phyloP scores from a whole-genome alignment of 805 yeast genomes.

The Pichia cabralensis region DNA sequence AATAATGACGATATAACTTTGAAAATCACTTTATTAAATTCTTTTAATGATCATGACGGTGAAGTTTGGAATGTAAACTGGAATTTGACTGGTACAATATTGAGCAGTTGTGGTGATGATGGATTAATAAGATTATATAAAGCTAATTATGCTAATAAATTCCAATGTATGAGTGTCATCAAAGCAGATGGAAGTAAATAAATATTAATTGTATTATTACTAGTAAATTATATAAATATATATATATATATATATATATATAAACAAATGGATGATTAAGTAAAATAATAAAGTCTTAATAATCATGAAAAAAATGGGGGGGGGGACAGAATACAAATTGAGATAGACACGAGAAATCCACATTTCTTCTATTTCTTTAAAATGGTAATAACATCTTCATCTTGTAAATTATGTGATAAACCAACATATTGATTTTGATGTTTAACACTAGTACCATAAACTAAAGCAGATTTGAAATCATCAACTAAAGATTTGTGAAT shows the following conservation, averaged over 20 bases:
- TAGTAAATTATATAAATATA: too few species aligned
- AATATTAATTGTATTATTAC: background rate
- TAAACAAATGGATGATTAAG: background rate
- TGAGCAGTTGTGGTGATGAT: slow-evolving; percentile 93
- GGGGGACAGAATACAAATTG: too few species aligned
- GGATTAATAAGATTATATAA: slow-evolving; percentile 91
- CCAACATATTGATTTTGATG: slow-evolving; percentile 98
- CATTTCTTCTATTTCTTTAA: slow-evolving; percentile 52
- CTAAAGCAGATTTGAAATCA: slow-evolving; percentile 88
- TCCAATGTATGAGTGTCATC: slow-evolving; percentile 84
- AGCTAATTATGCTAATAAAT: slow-evolving; percentile 72
- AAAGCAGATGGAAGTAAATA: slow-evolving; percentile 35
- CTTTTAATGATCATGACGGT: slow-evolving; percentile 26
- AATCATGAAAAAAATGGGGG: too few species aligned
- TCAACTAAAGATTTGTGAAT: slow-evolving; percentile 92
- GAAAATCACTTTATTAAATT: slow-evolving; percentile 18
- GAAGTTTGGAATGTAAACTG: slow-evolving; percentile 94
- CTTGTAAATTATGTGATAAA: slow-evolving; percentile 69
- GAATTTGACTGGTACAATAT: slow-evolving; percentile 88
- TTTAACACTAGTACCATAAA: slow-evolving; percentile 88
- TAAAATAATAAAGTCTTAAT: too few species aligned
- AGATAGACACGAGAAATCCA: slow-evolving; percentile 16
- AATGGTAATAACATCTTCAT: slow-evolving; percentile 96
- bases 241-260: too few species aligned
- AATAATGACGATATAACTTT: slow-evolving; percentile 12